These are phyloP conservation scores for Malus hybrid DNA, from an alignment of 331 rosid genomes.

Conservation along the genomic window DNA sequence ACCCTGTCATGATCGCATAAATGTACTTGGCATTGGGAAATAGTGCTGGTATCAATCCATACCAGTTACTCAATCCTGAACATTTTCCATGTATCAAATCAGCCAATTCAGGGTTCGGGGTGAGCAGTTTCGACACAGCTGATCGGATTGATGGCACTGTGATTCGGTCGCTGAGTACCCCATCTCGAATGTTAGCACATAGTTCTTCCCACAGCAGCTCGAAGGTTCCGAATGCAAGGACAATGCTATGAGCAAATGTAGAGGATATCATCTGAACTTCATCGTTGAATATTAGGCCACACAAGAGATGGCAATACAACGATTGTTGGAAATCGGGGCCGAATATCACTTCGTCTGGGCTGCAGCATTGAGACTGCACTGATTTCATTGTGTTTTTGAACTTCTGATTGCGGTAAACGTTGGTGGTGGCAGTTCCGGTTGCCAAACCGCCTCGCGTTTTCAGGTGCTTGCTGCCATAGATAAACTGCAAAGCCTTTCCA, in stretches of 20 bases:
- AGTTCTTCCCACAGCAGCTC: slow-evolving; percentile 76
- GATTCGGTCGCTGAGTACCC: slow-evolving; percentile 46
- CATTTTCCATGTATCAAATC: slow-evolving; percentile 44
- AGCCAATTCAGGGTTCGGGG: slow-evolving; percentile 73
- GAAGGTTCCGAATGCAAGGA: slow-evolving; percentile 65
- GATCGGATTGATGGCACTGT: slow-evolving; percentile 38
- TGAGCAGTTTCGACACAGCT: slow-evolving; percentile 64
- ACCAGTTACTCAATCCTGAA: slow-evolving; percentile 64
- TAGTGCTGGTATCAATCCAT: slow-evolving; percentile 70
- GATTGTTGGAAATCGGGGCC: slow-evolving; percentile 83
- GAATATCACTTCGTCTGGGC: slow-evolving; percentile 83
- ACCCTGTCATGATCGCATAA: slow-evolving; percentile 83
- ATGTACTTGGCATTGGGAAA: slow-evolving; percentile 78
- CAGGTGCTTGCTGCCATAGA: slow-evolving; percentile 73
- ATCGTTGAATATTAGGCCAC: slow-evolving; percentile 58
- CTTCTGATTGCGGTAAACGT: slow-evolving; percentile 37
- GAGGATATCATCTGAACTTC: slow-evolving; percentile 56
- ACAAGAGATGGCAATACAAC: slow-evolving; percentile 78
- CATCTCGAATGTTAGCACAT: slow-evolving; percentile 49
- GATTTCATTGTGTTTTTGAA: slow-evolving; percentile 44
- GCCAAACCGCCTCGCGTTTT: slow-evolving; percentile 62
- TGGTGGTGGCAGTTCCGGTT: slow-evolving; percentile 83
- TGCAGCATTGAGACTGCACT: slow-evolving; percentile 45
- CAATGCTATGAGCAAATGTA: slow-evolving; percentile 75
- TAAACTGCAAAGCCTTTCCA: slow-evolving; percentile 73